Base-by-base conservation (phyloP, 345 rosid species). In the Litchi chinensis region DNA sequence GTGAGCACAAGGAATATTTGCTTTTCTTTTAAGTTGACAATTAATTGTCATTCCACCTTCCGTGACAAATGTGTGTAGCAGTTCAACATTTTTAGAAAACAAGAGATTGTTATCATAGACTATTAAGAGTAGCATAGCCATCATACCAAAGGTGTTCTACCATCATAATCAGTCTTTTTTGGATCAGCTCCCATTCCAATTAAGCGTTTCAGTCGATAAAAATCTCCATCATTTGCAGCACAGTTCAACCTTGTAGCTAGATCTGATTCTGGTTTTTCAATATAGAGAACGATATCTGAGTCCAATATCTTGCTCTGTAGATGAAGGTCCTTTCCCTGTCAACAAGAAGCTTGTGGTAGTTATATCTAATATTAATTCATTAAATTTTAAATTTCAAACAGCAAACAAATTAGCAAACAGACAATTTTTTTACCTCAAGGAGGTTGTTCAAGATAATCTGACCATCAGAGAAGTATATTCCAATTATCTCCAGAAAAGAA, bases 111-210 rank as follows among this genome's bases (percentile, higher is more conserved):
- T 60, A 60, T 60, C 28, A 22, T 60, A 22, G 65, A 21, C 9
- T 21, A 54, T 54, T 73, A 44, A 66, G 63, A 57, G 64, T 39
- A 67, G 67, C 24, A 50, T 71, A 77, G 76, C 22, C 67, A 0
- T 3, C 73, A 74, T 90, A 95, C 98, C 96, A 95, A 78, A 43
- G 98, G 95, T 2, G 97, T 88, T 87, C 97, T 88, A 75, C 97
- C 93, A 59, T 85, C 87, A 76, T 95, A 93, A 85, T 95, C 98
- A 11, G 90, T 82, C 75, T 82, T 85, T 15, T 86, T 82, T 2
- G 97, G 95, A 84, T 93, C 85, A 11, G 87, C 93, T 46, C 98
- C 97, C 15, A 90, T 90, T 78, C 85, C 83, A 39, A 95, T 80
- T 79, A 95, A 68, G 28, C 82, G 85, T 87, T 87, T 91, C 70